A percentile compares a stretch with the other conserved stretches of the same genome.
Evolutionary conservation across 2,329 filamentous ascomycete species (phyloP).

Genomic region (Aspergillus ibericus): DNA sequence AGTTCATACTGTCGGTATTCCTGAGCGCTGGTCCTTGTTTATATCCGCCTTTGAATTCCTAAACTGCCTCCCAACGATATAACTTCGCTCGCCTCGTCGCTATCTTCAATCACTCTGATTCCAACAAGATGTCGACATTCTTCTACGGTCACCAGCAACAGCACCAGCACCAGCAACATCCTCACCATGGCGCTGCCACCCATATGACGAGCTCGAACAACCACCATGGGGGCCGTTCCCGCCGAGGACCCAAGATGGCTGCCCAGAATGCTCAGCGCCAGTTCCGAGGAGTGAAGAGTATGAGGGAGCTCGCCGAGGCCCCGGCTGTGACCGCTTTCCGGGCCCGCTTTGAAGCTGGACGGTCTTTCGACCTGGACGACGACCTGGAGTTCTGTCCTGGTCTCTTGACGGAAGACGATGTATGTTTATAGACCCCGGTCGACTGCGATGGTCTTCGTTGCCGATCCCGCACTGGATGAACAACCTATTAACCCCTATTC

Average conservation of each 20-base stretch:
- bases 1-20: conserved; percentile 14
- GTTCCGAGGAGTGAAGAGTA: conserved; percentile 78
- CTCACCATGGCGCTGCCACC: conserved; percentile 52
- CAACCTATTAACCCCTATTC: conserved; percentile 20
- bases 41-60: conserved; percentile 25
- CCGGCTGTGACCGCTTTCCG: conserved; percentile 76
- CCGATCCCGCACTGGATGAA: not conserved
- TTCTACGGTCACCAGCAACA: conserved; percentile 50
- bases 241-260: conserved; percentile 77
- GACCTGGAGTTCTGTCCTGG: conserved; percentile 94
- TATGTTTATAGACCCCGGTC: conserved; percentile 47
- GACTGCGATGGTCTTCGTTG: not conserved
- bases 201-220: conserved; percentile 62
- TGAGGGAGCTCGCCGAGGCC: conserved; percentile 83
- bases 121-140: conserved; percentile 47
- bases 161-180: conserved; percentile 48
- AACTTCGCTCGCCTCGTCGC: conserved; percentile 13
- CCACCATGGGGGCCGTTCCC: conserved; percentile 81
- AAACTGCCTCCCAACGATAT: conserved; percentile 17
- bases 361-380: conserved; percentile 93
- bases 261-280: conserved; percentile 83
- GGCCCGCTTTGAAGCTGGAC: conserved; percentile 82
- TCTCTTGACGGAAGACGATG: conserved; percentile 89
- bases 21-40: conserved; percentile 26
- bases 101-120: conserved; percentile 17